phyloP scores from a whole-genome alignment of 2,329 filamentous ascomycete species.

The Epichloe gansuensis region DNA sequence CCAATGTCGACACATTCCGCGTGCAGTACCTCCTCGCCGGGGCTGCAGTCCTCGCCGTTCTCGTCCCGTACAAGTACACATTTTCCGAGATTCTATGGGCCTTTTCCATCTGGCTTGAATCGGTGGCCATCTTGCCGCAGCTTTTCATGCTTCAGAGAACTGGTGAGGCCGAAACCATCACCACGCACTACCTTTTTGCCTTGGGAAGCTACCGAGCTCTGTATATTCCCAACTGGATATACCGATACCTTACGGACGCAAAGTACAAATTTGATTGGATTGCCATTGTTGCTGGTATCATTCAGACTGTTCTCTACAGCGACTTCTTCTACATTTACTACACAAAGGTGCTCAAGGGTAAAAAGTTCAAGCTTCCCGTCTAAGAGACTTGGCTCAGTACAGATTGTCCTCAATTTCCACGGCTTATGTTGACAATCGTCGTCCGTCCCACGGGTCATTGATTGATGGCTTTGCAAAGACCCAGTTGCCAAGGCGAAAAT shows the following conservation, averaged over 20 bases:
- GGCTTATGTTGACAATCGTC: background rate
- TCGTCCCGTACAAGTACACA: constrained; percentile 79
- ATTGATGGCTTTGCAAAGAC: background rate
- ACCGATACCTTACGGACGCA: constrained; percentile 66
- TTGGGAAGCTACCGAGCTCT: constrained; percentile 82
- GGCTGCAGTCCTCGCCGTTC: constrained; percentile 62
- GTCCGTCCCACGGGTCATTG: background rate
- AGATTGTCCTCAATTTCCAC: background rate
- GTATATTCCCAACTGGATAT: constrained; percentile 99
- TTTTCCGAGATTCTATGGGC: constrained; percentile 85
- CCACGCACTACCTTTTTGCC: constrained; percentile 93
- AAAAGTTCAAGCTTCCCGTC: constrained; percentile 78
- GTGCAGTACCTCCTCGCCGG: constrained; percentile 86
- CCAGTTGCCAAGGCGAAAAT: no score
- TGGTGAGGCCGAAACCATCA: constrained; percentile 98
- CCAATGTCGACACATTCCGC: constrained; percentile 93
- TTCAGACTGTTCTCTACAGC: constrained; percentile 92
- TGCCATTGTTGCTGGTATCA: constrained; percentile 73
- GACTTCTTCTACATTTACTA: constrained; percentile 99
- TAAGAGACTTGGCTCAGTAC: constrained; percentile 27
- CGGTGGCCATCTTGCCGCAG: constrained; percentile 91
- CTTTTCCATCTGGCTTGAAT: constrained; percentile 96
- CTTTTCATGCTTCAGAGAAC: constrained; percentile 97
- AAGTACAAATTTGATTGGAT: constrained; percentile 71
- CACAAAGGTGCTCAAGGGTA: constrained; percentile 83